phyloP scores from a whole-genome alignment of 2,329 filamentous ascomycete genomes.

The Trichothecium sympodiale region DNA sequence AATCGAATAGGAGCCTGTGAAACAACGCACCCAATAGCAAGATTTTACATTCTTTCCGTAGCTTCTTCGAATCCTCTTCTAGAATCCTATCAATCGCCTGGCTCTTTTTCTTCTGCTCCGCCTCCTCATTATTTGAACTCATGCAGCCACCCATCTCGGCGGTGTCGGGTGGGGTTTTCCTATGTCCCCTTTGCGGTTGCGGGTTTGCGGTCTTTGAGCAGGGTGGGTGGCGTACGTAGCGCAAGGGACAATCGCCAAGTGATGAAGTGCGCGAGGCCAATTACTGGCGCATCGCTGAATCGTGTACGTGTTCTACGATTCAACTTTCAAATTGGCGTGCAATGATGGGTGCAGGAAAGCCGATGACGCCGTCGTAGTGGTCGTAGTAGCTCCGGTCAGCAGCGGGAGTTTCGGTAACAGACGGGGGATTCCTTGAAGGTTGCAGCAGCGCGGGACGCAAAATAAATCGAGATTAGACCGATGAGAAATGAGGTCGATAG shows the following conservation, averaged over 20 bases:
- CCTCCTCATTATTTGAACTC: constrained; percentile 77
- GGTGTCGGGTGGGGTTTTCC: constrained; percentile 5
- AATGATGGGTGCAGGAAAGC: no score
- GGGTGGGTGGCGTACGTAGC: neutral
- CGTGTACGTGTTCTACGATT: neutral
- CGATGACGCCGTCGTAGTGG: neutral
- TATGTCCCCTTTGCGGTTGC: neutral
- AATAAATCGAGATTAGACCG: neutral
- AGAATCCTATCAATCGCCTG: constrained; percentile 89
- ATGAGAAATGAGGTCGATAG: no score
- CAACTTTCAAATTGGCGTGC: neutral
- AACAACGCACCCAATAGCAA: constrained; percentile 69
- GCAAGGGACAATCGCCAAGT: neutral
- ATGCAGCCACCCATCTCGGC: constrained; percentile 82
- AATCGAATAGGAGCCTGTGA: neutral
- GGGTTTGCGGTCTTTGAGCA: neutral
- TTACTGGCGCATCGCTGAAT: constrained; percentile 6
- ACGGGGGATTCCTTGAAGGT: neutral
- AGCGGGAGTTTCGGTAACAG: constrained; percentile 3
- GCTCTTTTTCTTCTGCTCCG: constrained; percentile 90
- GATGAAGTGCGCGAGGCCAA: neutral
- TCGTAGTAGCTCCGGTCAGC: constrained; percentile 1
- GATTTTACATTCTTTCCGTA: constrained; percentile 98
- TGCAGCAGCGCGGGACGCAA: neutral
- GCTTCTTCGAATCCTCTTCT: constrained; percentile 85